Evolutionary conservation across 1,284 basidiomycete species (phyloP), one percentile per base, ranked within the genome.

Genomic region (Chalciporus sp.): DNA sequence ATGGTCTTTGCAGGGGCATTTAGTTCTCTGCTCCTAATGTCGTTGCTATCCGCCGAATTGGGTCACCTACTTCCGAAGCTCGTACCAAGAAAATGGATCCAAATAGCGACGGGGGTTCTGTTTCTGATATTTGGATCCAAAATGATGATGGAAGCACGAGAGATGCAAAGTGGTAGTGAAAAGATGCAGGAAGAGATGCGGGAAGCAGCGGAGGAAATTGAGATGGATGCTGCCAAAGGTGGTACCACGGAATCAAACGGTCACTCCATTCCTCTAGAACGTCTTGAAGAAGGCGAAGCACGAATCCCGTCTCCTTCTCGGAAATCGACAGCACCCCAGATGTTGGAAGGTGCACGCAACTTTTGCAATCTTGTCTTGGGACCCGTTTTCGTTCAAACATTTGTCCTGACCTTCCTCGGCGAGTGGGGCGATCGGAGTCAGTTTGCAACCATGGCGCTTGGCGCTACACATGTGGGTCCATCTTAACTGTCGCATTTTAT

Each of bases 361-460:
- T 86, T 94, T 60, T 88, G 85, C 69, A 88, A 87, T 62, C 76
- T 97, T 26, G 76, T 95, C 60, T 79, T 98, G 17, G 93, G 90
- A 1, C 97, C 96, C 0, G 92, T 97, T 1, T 98, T 98, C 64
- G 94, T 96, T 2, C 95, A 99, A 72, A 87, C 94, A 0, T 99
- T 99, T 63, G 76, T 96, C 37, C 79, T 99, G 53, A 98, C 96
- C 0, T 99, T 99, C 73, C 79, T 99, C 11, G 97, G 95, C 20
- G 96, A 99, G 73, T 99, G 96, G 96, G 97, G 96, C 1, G 97
- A 99, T 74, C 78, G 96, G 42, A 95, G 92, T 67, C 97, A 99
- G 75, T 96, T 99, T 63, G 92, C 97, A 0, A 99, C 96, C 0
- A 98, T 99, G 61, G 95, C 94, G 2, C 79, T 99, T 46, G 97